Evolutionary conservation across 306 rosid genomes (phyloP).

Genomic region (Castanea sativa): DNA sequence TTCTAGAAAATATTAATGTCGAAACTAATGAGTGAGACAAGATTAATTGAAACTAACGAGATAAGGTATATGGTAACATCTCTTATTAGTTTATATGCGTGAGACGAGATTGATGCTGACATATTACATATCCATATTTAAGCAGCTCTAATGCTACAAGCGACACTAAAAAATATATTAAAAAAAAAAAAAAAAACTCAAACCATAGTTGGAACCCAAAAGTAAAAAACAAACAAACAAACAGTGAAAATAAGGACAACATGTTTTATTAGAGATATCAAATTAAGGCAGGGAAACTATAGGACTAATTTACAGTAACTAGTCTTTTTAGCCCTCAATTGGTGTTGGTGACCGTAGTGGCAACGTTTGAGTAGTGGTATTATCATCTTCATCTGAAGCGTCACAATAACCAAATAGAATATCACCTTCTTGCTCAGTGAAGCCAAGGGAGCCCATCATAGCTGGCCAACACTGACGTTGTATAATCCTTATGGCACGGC

Average conservation of each 20-base stretch:
- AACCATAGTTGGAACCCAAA: too few species aligned
- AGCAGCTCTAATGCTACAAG: too few species aligned
- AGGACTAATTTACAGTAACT: neutral
- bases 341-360: neutral
- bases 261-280: neutral
- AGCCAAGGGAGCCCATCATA: conserved; percentile 53
- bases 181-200: too few species aligned
- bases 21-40: too few species aligned
- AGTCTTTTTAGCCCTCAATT: neutral
- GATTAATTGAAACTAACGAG: too few species aligned
- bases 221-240: neutral
- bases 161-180: too few species aligned
- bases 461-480: conserved; percentile 69
- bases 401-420: conserved; percentile 54
- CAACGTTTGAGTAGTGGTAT: conserved; percentile 3
- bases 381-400: neutral
- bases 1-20: too few species aligned
- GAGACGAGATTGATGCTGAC: too few species aligned
- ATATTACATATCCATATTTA: too few species aligned
- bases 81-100: too few species aligned
- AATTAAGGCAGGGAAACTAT: neutral
- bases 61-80: too few species aligned
- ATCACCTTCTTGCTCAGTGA: conserved; percentile 53
- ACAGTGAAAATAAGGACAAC: too few species aligned
- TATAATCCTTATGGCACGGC: conserved; percentile 47